Conservation (phyloP, 306 rosid species). For the Corylus heterophylla region DNA sequence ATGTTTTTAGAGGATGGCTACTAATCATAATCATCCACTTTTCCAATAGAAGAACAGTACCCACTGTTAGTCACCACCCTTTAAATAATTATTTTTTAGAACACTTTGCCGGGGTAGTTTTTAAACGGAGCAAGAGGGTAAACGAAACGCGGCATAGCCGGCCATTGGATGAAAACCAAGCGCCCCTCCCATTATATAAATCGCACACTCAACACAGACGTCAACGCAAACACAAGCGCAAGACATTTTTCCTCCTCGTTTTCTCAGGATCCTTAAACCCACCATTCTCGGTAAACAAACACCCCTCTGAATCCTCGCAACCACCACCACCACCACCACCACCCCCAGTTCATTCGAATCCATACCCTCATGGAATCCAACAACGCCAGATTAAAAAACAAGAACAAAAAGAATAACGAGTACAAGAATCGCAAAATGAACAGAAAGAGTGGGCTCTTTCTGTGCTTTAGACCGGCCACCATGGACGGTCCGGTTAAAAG, state of each 20-base stretch:
- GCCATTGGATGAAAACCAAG: background rate
- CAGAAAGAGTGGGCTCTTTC: constrained; percentile 3
- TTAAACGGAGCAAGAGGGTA: background rate
- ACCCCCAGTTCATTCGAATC: background rate
- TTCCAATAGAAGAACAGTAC: background rate
- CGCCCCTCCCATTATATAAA: background rate
- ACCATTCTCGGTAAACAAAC: constrained; percentile 15
- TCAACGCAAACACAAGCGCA: background rate
- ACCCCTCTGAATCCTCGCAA: background rate
- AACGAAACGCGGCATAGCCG: constrained; percentile 6
- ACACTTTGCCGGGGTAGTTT: background rate
- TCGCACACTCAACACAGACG: background rate
- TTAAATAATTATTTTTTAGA: background rate
- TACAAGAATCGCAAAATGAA: background rate
- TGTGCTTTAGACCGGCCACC: constrained; percentile 22
- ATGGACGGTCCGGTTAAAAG: background rate
- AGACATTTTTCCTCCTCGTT: background rate
- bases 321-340: background rate
- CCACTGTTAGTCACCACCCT: background rate
- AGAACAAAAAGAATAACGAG: background rate
- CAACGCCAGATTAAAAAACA: background rate
- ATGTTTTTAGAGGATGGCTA: too few species aligned
- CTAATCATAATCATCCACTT: too few species aligned
- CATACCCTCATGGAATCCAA: background rate
- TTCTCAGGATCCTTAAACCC: constrained; percentile 11